These are phyloP conservation scores for Leccinum disarticulatum DNA, from an alignment of 768 basidiomycete species.

Conservation along the genomic window DNA sequence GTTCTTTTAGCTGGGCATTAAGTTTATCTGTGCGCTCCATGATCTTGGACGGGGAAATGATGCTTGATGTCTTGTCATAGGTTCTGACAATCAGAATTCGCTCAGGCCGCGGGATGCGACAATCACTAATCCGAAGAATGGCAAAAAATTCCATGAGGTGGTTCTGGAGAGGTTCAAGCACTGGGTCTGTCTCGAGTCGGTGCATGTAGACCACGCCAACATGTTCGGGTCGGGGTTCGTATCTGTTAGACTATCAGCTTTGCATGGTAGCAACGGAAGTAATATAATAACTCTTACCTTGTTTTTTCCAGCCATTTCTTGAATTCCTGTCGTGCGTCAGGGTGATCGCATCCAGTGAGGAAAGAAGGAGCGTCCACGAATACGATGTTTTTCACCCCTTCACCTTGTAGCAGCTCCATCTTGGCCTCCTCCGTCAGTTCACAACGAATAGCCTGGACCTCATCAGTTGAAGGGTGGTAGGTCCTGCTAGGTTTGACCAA, in stretches of 20 bases:
- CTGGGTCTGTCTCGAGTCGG: constrained; percentile 18
- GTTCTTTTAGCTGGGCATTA: background rate
- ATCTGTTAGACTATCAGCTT: background rate
- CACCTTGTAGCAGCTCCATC: background rate
- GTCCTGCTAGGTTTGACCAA: constrained; percentile 1
- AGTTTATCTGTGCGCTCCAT: background rate
- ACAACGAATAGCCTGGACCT: constrained; percentile 15
- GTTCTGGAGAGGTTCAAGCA: background rate
- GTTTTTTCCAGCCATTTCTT: background rate
- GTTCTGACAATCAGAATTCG: constrained; percentile 10
- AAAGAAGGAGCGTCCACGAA: constrained; percentile 26
- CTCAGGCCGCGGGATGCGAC: background rate
- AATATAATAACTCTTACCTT: background rate
- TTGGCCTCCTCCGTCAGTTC: constrained; percentile 13
- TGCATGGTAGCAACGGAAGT: background rate
- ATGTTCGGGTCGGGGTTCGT: background rate
- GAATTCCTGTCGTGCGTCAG: constrained; percentile 8
- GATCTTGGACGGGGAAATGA: constrained; percentile 1
- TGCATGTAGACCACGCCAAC: constrained; percentile 22
- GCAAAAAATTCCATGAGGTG: constrained; percentile 9
- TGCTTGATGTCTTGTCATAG: constrained; percentile 11
- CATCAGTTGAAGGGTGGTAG: constrained; percentile 6
- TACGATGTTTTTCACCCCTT: constrained; percentile 11
- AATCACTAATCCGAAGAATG: background rate
- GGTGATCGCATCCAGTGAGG: constrained; percentile 8